phyloP scores from a whole-genome alignment of 2,329 filamentous ascomycete species.

The Diaporthe citrichinensis region DNA sequence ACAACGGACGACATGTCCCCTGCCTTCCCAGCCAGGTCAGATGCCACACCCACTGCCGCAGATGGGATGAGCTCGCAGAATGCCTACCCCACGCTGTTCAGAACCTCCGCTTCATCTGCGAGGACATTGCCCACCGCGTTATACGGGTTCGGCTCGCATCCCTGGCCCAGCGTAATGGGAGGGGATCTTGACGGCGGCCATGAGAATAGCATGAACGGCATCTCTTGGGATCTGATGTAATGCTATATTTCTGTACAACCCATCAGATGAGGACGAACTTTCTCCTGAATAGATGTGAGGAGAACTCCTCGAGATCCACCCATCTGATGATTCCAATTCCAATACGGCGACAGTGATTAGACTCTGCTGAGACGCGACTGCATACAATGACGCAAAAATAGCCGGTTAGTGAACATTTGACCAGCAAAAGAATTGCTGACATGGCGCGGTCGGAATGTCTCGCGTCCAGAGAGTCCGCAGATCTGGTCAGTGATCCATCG shows the following conservation, averaged over 20 bases:
- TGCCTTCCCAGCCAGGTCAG: background rate
- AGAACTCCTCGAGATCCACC: background rate
- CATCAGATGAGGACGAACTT: background rate
- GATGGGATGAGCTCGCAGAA: background rate
- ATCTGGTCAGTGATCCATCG: background rate
- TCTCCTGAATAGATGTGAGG: background rate
- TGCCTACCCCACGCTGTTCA: background rate
- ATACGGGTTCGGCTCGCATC: slow-evolving; percentile 1
- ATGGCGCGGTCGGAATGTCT: background rate
- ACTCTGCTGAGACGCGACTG: background rate
- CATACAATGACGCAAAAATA: background rate
- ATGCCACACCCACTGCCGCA: background rate
- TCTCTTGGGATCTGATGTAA: slow-evolving; percentile 7
- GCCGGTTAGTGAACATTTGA: background rate
- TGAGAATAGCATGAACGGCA: background rate
- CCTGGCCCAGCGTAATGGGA: background rate
- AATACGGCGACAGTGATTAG: background rate
- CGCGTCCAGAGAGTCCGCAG: background rate
- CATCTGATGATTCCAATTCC: background rate
- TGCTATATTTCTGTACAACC: too few relatives aligned
- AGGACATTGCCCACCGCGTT: background rate
- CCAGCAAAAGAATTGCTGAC: background rate
- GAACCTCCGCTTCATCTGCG: background rate
- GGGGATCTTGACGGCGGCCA: background rate
- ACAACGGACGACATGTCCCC: background rate